Base-by-base conservation (phyloP, 768 basidiomycete species). In the Xerocomellus amylosporus region DNA sequence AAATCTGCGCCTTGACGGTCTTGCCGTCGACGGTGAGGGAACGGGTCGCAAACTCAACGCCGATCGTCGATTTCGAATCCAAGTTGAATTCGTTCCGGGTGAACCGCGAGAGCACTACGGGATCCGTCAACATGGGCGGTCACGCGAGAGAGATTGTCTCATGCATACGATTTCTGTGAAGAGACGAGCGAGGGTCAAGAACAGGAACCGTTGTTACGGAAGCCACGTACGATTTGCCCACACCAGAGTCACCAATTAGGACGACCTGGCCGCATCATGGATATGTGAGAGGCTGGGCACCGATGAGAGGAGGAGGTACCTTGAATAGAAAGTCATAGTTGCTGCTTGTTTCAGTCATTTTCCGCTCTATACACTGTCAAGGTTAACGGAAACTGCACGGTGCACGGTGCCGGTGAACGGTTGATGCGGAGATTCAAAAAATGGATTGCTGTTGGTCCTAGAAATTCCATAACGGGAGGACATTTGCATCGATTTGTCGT, bases 281-380 rank as follows among this genome's bases (percentile, higher is more conserved):
- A 2, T 14, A 14, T n/a, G 40, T 48, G 15, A 48, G 41, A 3
- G 22, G 15, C 9, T 8, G 12, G 12, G 10, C 14, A 3, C 1
- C 3, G 8, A 40, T 15, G 4, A 4, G n/a, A 17, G n/a, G n/a
- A n/a, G 8, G 15, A 47, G 49, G 14, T 48, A 95, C 96, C 84
- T 99, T 98, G 87, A 98, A 98, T 63, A 99, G 87, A 79, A 89
- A 98, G 73, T 98, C 96, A 77, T 97, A 98, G 82, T 93, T 94
- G 78, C 86, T 90, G 64, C 86, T n/a, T n/a, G n/a, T 87, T 80
- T 96, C 94, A 53, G 91, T 73, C 94, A 97, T 97, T 30, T 30
- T 30, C 8, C 28, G 28, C 28, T 30, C 28, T 30, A 30, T 28
- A 28, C 26, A 28, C 26, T n/a, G n/a, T n/a, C n/a, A n/a, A n/a